Percentiles rank a stretch among this genome's conserved stretches.
Evolutionary conservation across 176 grass and related monocot genomes (phyloP).

Genomic region (Poa pratensis): DNA sequence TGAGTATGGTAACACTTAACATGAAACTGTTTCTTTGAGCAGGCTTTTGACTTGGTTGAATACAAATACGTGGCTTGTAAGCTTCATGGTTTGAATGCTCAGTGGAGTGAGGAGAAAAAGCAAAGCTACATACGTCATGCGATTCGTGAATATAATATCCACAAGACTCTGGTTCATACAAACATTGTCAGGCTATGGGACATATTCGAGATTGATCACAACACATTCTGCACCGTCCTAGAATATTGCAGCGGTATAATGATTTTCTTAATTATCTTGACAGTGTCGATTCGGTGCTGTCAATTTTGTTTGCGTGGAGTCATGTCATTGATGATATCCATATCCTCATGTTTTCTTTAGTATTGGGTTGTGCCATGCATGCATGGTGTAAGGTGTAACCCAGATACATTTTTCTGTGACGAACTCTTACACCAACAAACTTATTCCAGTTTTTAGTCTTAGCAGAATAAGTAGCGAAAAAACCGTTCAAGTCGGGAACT

Average conservation of each 20-base stretch:
- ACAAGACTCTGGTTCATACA: constrained; percentile 97
- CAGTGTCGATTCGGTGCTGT: constrained; percentile 4
- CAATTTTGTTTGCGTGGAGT: not conserved
- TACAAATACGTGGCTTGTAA: constrained; percentile 97
- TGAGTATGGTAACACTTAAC: constrained; percentile 33
- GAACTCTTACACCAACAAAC: not conserved
- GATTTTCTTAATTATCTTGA: constrained; percentile 20
- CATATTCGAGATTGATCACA: constrained; percentile 98
- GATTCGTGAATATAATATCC: constrained; percentile 99
- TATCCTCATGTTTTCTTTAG: constrained; percentile 1
- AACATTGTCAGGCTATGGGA: constrained; percentile 98
- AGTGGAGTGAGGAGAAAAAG: constrained; percentile 99
- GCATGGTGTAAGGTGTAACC: not conserved
- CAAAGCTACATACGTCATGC: constrained; percentile 98
- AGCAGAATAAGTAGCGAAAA: constrained; percentile 7
- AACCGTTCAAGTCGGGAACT: not conserved
- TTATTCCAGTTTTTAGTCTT: constrained; percentile 9
- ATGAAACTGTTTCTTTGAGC: constrained; percentile 42
- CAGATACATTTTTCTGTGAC: constrained; percentile 19
- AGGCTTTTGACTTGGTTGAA: constrained; percentile 99
- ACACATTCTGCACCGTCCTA: constrained; percentile 97
- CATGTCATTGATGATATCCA: not conserved
- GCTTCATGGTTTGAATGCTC: constrained; percentile 95
- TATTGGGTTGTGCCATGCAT: not conserved
- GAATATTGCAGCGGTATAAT: constrained; percentile 96